These are phyloP conservation scores for Acanthamoeba triangularis DNA, from an alignment of 208 protist genomes.

Conservation along the genomic window DNA sequence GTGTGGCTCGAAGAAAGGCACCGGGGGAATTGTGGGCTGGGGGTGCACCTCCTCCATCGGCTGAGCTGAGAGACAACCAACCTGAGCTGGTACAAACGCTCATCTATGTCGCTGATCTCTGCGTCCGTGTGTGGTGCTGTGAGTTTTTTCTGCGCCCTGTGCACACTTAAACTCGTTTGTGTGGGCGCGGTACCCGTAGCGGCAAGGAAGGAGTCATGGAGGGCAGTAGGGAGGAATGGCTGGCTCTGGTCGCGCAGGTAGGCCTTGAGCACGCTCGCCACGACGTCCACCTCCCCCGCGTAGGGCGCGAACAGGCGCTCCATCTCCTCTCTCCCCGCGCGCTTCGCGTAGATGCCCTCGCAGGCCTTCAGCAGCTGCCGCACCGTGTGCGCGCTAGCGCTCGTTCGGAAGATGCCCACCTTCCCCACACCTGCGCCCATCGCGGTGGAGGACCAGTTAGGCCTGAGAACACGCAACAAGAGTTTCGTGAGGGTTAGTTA, in stretches of 20 bases:
- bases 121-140: not conserved
- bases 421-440: not conserved
- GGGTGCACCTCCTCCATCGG: not conserved
- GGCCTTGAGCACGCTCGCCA: slow-evolving; percentile 28
- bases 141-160: not conserved
- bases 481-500: not conserved
- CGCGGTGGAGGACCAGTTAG: not conserved
- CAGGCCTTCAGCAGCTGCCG: not conserved
- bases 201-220: not conserved
- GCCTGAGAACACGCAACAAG: not conserved
- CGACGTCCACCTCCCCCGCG: not conserved
- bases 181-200: not conserved
- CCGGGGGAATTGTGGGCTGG: not conserved
- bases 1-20: not conserved
- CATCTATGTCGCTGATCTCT: not conserved
- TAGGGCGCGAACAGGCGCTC: not conserved
- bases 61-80: not conserved
- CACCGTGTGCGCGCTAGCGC: not conserved
- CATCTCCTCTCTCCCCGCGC: not conserved
- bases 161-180: too few species aligned
- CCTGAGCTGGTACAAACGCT: not conserved
- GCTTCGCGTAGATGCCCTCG: not conserved
- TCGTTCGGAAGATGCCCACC: not conserved
- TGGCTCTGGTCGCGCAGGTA: slow-evolving; percentile 13
- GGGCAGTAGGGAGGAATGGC: not conserved